Evolutionary conservation across 768 basidiomycete species (phyloP).

Genomic region (Tremella fuciformis): DNA sequence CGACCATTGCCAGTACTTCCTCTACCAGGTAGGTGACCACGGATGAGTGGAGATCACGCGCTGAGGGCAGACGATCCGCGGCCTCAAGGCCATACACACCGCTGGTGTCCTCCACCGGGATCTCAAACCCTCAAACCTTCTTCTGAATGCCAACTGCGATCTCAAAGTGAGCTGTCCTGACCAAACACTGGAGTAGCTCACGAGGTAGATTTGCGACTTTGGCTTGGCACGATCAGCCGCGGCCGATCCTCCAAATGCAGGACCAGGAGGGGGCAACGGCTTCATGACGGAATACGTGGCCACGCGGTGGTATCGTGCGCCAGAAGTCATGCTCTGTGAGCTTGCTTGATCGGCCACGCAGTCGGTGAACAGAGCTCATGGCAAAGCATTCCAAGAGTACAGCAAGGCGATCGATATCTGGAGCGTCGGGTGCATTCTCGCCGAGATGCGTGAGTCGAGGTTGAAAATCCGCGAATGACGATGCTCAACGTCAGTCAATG

Average conservation of each 20-base stretch:
- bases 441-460: slow-evolving; percentile 33
- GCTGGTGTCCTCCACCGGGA: slow-evolving; percentile 88
- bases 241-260: slow-evolving; percentile 30
- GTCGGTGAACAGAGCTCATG: neutral
- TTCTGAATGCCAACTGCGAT: slow-evolving; percentile 95
- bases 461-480: slow-evolving; percentile 56
- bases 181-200: slow-evolving; percentile 7
- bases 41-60: neutral
- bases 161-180: slow-evolving; percentile 64
- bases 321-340: slow-evolving; percentile 56
- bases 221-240: slow-evolving; percentile 60
- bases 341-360: slow-evolving; percentile 13
- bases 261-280: slow-evolving; percentile 67
- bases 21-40: slow-evolving; percentile 64
- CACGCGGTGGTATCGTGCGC: slow-evolving; percentile 69
- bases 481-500: slow-evolving; percentile 69
- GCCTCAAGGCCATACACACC: slow-evolving; percentile 89
- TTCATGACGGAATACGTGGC: slow-evolving; percentile 88
- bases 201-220: slow-evolving; percentile 55
- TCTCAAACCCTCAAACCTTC: slow-evolving; percentile 90
- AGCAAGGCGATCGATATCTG: slow-evolving; percentile 57
- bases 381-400: slow-evolving; percentile 54
- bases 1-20: slow-evolving; percentile 95
- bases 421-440: slow-evolving; percentile 52
- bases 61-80: slow-evolving; percentile 69